Evolutionary conservation across 106 monocot species (phyloP).

Genomic region (Chionographis japonica): DNA sequence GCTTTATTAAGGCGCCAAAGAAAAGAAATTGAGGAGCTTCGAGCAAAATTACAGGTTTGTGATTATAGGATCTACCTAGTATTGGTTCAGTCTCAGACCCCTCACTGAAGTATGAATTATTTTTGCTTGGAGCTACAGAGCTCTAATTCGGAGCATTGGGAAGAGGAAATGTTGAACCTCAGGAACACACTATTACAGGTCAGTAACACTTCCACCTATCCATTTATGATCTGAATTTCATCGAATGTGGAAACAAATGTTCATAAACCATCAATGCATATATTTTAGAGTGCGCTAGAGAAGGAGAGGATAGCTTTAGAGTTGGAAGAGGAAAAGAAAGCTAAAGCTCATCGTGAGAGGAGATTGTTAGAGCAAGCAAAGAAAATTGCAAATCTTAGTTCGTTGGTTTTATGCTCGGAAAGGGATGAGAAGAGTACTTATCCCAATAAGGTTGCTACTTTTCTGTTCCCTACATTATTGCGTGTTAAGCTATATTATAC

Average conservation of each 20-base stretch:
- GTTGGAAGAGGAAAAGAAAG: conserved; percentile 97
- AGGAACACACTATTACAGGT: conserved; percentile 91
- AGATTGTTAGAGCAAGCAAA: conserved; percentile 73
- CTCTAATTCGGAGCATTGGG: conserved; percentile 90
- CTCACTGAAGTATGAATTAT: neutral
- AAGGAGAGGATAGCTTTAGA: conserved; percentile 95
- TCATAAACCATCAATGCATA: neutral
- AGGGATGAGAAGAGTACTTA: conserved; percentile 41
- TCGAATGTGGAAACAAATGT: neutral
- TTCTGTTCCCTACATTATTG: neutral
- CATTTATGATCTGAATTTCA: neutral
- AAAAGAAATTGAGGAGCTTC: conserved; percentile 95
- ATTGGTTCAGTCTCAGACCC: neutral
- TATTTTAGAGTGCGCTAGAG: conserved; percentile 84
- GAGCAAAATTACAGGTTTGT: conserved; percentile 65
- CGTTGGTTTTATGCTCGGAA: conserved; percentile 74
- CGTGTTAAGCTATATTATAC: neutral
- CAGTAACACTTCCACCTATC: neutral
- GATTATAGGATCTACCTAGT: neutral
- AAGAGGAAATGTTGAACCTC: conserved; percentile 82
- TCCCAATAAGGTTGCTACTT: conserved; percentile 41
- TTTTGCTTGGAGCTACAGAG: conserved; percentile 29
- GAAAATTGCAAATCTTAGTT: conserved; percentile 94
- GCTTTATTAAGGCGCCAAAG: conserved; percentile 84
- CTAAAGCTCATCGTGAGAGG: conserved; percentile 72